These are phyloP conservation scores for Aspergillus phoenicis DNA, from an alignment of 2,329 filamentous ascomycete genomes.

Conservation along the genomic window DNA sequence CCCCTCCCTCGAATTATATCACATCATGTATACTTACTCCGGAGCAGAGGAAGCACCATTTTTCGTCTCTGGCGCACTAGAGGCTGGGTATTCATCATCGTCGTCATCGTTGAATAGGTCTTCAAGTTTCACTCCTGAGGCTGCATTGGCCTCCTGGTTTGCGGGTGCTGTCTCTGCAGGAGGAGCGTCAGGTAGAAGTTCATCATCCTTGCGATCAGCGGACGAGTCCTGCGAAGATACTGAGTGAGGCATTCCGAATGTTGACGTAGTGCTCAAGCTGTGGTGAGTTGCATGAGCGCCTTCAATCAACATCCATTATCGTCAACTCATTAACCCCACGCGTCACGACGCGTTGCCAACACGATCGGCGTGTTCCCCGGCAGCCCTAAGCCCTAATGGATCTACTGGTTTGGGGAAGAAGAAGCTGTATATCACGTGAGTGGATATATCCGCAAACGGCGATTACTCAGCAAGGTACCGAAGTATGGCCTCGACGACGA, in stretches of 20 bases:
- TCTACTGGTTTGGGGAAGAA: too few relatives aligned
- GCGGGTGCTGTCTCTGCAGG: conserved; percentile 13
- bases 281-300: conserved; percentile 5
- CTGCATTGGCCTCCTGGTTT: conserved; percentile 16
- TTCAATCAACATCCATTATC: conserved; percentile 2
- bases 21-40: conserved; percentile 35
- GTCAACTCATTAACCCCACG: conserved; percentile 23
- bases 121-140: conserved; percentile 52
- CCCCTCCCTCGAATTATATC: conserved; percentile 10
- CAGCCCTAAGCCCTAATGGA: conserved; percentile 26
- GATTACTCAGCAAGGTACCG: conserved; percentile 7
- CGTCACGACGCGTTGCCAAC: conserved; percentile 25
- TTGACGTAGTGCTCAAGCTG: conserved; percentile 3
- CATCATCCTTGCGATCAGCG: conserved; percentile 41
- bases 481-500: conserved; percentile 4
- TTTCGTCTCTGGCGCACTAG: conserved; percentile 53
- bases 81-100: conserved; percentile 57
- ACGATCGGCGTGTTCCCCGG: conserved; percentile 24
- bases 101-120: conserved; percentile 62
- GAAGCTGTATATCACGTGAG: neutral
- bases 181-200: conserved; percentile 47
- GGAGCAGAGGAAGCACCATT: conserved; percentile 42
- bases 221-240: conserved; percentile 43
- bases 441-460: neutral
- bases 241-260: conserved; percentile 41